Base-by-base conservation (phyloP, 345 rosid genomes). In the Eucalyptus cladocalyx region DNA sequence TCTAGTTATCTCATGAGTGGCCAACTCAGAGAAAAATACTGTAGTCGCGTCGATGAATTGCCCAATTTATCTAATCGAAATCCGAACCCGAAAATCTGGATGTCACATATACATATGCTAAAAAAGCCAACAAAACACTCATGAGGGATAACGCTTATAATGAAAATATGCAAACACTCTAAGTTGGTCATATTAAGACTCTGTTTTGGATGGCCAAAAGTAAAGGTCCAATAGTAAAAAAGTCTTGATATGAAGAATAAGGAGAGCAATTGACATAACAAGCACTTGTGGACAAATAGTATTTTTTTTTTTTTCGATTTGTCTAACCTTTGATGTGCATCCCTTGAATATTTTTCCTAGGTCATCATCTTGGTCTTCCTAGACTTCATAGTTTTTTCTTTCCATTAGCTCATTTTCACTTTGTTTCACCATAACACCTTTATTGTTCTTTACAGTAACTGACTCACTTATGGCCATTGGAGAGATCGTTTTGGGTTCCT, bases 361-460 rank as follows among this genome's bases (percentile, higher is more conserved):
- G 48, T 47, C 48, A 47, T 47, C 13, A 11, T 47, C 48, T 47
- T 11, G 5, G 34, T 65, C 10, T 65, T n/a, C 76, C 9, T 65
- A 1, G 37, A 65, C 10, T 65, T 65, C n/a, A 7, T 65, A 6
- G 19, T n/a, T 67, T n/a, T 32, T 2, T n/a, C 76, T 65, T 5
- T 15, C 69, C 17, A n/a, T 7, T 65, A n/a, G 76, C 0, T 65
- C 37, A 65, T 65, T 60, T 1, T 65, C 37, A 15, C 76, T n/a
- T n/a, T 30, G 76, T 0, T n/a, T 65, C 37, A 15, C 6, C 11
- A 6, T 65, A n/a, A 15, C 76, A n/a, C 21, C 72, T 56, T 56
- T 24, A 0, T 24, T 56, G 26, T 56, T 56, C 12, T 0, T 2
- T 4, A 54, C 11, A 56, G 30, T 56, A 0, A 21, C 1, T 24